These are phyloP conservation scores for Vigna hirtella DNA, from an alignment of 306 rosid genomes.

Conservation along the genomic window DNA sequence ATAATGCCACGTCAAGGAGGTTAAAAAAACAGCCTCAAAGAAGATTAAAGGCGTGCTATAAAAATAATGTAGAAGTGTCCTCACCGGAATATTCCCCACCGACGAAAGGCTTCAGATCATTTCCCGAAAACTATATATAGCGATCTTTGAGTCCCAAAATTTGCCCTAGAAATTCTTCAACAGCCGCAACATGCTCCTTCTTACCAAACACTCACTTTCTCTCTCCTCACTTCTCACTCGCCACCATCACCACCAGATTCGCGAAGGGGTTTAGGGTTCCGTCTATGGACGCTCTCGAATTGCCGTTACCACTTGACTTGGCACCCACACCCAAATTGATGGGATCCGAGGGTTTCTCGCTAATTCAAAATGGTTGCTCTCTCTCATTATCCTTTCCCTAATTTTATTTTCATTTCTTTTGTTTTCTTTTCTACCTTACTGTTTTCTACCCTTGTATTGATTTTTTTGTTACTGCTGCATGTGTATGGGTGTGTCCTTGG, in stretches of 20 bases:
- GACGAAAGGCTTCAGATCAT: slow-evolving; percentile 57
- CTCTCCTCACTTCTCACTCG: slow-evolving; percentile 34
- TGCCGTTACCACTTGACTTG: slow-evolving; percentile 58
- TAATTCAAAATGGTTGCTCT: slow-evolving; percentile 63
- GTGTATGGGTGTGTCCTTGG: background rate
- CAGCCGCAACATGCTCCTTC: slow-evolving; percentile 75
- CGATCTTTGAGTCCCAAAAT: slow-evolving; percentile 56
- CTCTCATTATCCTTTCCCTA: background rate
- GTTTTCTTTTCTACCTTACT: background rate
- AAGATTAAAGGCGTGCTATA: slow-evolving; percentile 7
- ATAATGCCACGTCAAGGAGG: slow-evolving; percentile 71
- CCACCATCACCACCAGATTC: background rate
- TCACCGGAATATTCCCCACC: slow-evolving; percentile 83
- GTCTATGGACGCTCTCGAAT: slow-evolving; percentile 71
- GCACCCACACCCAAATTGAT: slow-evolving; percentile 59
- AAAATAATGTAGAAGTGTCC: slow-evolving; percentile 29
- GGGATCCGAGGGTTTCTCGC: slow-evolving; percentile 67
- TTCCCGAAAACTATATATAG: slow-evolving; percentile 99
- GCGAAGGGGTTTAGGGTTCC: slow-evolving; percentile 36
- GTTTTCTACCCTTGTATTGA: background rate
- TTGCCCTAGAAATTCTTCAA: slow-evolving; percentile 82
- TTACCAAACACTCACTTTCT: slow-evolving; percentile 45
- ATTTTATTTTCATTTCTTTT: background rate
- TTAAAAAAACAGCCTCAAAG: slow-evolving; percentile 25
- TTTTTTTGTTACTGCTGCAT: background rate